Conservation (phyloP, 768 basidiomycete species). For the Boletus coccyginus region DNA sequence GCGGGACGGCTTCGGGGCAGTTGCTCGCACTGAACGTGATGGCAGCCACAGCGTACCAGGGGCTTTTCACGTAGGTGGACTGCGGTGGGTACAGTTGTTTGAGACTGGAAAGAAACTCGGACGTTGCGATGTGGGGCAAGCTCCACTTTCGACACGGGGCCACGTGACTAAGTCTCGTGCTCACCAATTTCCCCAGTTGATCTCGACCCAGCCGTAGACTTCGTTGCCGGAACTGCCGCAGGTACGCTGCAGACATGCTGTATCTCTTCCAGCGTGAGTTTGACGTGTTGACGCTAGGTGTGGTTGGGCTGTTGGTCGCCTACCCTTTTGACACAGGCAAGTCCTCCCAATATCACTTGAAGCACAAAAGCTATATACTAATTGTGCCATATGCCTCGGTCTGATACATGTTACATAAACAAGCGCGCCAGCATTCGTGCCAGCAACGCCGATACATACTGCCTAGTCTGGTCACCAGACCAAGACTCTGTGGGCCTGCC, state of each 20-base stretch:
- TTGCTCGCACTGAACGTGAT: constrained; percentile 60
- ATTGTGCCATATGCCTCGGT: too few species aligned
- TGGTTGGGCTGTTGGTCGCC: constrained; percentile 63
- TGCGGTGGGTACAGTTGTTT: constrained; percentile 44
- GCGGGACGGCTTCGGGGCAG: constrained; percentile 53
- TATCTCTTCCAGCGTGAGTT: background rate
- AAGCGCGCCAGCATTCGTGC: too few species aligned
- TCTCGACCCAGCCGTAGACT: constrained; percentile 69
- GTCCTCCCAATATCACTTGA: constrained; percentile 1
- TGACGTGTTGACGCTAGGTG: constrained; percentile 36
- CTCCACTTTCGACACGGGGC: background rate
- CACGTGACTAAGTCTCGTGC: background rate
- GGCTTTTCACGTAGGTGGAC: constrained; percentile 33
- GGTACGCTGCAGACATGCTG: constrained; percentile 28
- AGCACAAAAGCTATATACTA: too few species aligned
- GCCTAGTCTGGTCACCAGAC: too few species aligned
- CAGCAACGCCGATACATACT: too few species aligned
- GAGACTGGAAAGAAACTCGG: constrained; percentile 42
- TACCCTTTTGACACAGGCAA: constrained; percentile 75
- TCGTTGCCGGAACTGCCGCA: constrained; percentile 73
- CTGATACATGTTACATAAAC: too few species aligned
- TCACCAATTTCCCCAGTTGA: constrained; percentile 17
- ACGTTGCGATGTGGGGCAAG: constrained; percentile 34
- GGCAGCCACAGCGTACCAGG: constrained; percentile 60
- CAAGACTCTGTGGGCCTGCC: too few species aligned